Evolutionary conservation across 495 filamentous ascomycete species (phyloP).

Genomic region (Tuber magnatum): DNA sequence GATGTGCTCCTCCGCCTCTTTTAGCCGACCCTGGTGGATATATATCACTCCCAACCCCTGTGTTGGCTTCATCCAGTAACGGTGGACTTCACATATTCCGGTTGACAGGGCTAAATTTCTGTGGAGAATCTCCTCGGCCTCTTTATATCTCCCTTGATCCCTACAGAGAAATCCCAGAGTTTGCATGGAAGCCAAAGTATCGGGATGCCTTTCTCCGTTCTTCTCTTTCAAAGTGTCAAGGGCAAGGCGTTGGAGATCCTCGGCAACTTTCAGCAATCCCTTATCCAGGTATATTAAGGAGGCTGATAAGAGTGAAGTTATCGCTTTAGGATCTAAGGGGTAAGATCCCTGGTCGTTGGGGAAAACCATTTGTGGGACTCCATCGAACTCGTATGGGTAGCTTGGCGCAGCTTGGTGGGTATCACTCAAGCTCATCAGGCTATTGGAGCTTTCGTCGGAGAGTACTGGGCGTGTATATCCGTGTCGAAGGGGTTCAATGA

Average conservation of each 20-base stretch:
- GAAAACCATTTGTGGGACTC: neutral
- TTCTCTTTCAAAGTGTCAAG: conserved; percentile 1
- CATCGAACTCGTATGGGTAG: neutral
- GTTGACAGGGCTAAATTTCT: neutral
- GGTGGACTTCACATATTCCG: neutral
- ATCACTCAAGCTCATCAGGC: neutral
- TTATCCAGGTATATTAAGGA: conserved; percentile 1
- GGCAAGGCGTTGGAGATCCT: conserved; percentile 7
- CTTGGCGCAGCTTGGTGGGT: neutral
- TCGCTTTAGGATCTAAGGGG: conserved; percentile 1
- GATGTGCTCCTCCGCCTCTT: conserved; percentile 1
- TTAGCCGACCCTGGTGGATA: neutral
- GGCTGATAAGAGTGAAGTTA: neutral
- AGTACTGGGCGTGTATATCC: neutral
- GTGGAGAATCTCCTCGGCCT: conserved; percentile 5
- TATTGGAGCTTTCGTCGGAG: neutral
- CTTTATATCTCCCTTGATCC: neutral
- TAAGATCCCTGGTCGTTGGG: conserved; percentile 1
- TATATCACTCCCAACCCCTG: conserved; percentile 1
- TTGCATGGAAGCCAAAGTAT: conserved; percentile 41
- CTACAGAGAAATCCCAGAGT: conserved; percentile 38
- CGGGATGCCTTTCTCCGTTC: conserved; percentile 37
- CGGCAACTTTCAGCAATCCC: neutral
- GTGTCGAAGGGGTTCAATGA: neutral
- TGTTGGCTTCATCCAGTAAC: neutral